A percentile compares a stretch with the other conserved stretches of the same genome.
Evolutionary conservation across 495 filamentous ascomycete genomes (phyloP).

Genomic region (Corynascus novoguineensis): DNA sequence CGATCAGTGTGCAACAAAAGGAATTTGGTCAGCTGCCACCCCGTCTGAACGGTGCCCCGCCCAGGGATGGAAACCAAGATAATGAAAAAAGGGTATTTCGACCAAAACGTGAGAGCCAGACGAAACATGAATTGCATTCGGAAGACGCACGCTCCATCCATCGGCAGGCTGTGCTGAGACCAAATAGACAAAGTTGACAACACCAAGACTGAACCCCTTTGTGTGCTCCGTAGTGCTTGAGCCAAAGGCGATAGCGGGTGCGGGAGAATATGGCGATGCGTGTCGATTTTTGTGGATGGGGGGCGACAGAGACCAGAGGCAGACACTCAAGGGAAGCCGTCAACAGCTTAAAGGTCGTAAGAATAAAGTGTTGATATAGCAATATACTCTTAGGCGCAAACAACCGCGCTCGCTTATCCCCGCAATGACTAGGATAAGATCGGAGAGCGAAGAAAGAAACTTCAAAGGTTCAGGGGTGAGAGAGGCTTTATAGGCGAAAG

Average conservation of each 20-base stretch:
- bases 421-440: background rate
- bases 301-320: background rate
- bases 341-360: constrained; percentile 5
- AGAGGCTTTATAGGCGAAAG: constrained; percentile 69
- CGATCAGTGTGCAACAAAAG: background rate
- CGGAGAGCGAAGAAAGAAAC: background rate
- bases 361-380: background rate
- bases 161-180: background rate
- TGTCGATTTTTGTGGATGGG: background rate
- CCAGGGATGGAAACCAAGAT: background rate
- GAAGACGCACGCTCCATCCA: background rate
- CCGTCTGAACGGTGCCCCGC: background rate
- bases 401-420: constrained; percentile 1
- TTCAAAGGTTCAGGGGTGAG: constrained; percentile 58
- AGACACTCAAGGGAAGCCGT: background rate
- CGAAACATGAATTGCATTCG: background rate
- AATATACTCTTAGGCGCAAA: constrained; percentile 2
- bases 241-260: background rate
- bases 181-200: background rate
- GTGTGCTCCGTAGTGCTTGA: background rate
- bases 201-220: background rate
- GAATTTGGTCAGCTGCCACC: background rate
- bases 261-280: background rate
- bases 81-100: constrained; percentile 15
- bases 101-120: background rate